These are phyloP conservation scores for Teratosphaeria zuluensis DNA, from an alignment of 2,329 filamentous ascomycete genomes.

Conservation along the genomic window DNA sequence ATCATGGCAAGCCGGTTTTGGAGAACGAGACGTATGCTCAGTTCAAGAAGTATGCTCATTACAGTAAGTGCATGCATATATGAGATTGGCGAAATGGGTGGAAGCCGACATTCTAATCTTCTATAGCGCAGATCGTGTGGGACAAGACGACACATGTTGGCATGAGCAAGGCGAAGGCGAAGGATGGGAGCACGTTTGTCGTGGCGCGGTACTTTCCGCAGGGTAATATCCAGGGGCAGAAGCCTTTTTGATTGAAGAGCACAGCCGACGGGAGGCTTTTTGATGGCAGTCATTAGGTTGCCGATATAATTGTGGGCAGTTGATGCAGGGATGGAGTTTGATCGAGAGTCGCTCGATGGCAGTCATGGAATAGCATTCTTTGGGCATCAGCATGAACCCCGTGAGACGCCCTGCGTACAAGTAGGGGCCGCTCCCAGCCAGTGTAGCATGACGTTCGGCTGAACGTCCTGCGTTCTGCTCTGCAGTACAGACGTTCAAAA, in stretches of 20 bases:
- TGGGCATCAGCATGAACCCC: no score
- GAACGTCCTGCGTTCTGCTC: no score
- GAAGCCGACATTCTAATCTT: not conserved
- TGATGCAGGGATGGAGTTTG: no score
- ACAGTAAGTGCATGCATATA: slow-evolving; percentile 2
- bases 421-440: no score
- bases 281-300: no score
- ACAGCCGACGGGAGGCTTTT: not conserved
- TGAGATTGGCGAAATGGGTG: not conserved
- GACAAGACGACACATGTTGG: not conserved
- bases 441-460: no score
- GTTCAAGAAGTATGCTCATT: slow-evolving; percentile 23
- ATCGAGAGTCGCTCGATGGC: no score
- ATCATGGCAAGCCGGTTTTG: slow-evolving; percentile 26
- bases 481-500: no score
- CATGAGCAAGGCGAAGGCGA: not conserved
- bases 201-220: not conserved
- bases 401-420: no score
- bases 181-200: not conserved
- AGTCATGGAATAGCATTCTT: no score
- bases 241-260: not conserved
- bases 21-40: slow-evolving; percentile 23
- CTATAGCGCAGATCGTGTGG: not conserved
- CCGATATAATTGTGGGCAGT: no score
- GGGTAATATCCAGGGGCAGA: not conserved